Percentiles rank a stretch among this genome's conserved stretches.
Evolutionary conservation across 495 filamentous ascomycete species (phyloP).

Genomic region (Xylaria venustula): DNA sequence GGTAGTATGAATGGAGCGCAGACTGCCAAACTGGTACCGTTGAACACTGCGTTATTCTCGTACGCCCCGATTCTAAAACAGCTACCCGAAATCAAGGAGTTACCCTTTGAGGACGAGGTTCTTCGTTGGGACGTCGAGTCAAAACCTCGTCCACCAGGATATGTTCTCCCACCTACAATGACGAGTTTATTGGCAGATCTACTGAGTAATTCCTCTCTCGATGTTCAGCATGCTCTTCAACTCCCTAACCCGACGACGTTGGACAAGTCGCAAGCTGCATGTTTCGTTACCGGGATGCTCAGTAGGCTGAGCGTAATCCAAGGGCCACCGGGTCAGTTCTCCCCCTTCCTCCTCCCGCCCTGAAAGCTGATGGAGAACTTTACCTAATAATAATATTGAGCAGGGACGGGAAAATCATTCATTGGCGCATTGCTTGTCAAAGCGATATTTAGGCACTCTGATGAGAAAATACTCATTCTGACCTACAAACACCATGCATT

Average conservation of each 20-base stretch:
- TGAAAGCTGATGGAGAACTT: not conserved
- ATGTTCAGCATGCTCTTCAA: not conserved
- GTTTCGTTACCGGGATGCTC: slow-evolving; percentile 50
- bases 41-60: slow-evolving; percentile 64
- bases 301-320: slow-evolving; percentile 63
- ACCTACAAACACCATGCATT: slow-evolving; percentile 66
- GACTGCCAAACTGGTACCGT: slow-evolving; percentile 44
- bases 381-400: not conserved
- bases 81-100: slow-evolving; percentile 51
- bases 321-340: slow-evolving; percentile 64
- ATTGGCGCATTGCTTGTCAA: slow-evolving; percentile 66
- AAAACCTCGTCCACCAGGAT: not conserved
- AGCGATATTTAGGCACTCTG: slow-evolving; percentile 47
- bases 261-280: slow-evolving; percentile 56
- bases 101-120: not conserved
- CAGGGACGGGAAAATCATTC: slow-evolving; percentile 77
- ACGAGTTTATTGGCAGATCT: not conserved
- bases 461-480: slow-evolving; percentile 57
- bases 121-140: not conserved
- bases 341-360: no score
- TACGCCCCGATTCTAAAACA: slow-evolving; percentile 64
- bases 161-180: not conserved
- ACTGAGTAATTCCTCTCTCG: not conserved
- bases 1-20: slow-evolving; percentile 24
- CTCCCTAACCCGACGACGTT: slow-evolving; percentile 25